Percentiles rank a stretch among this genome's conserved stretches.
Conservation (phyloP, 2,329 filamentous ascomycete species). For the Neurospora crassa region DNA sequence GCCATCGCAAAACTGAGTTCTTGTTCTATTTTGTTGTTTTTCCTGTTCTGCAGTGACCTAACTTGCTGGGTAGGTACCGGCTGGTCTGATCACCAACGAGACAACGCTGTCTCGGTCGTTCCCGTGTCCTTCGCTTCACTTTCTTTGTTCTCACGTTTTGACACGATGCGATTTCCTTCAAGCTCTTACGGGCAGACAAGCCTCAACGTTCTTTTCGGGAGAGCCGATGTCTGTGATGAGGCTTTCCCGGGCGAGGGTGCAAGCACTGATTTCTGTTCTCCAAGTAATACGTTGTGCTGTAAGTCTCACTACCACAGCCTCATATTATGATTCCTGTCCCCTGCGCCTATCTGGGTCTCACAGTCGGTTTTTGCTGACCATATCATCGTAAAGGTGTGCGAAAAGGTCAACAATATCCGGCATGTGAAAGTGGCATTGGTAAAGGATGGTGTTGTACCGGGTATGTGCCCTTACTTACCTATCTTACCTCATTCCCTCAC, state of each 20-base stretch:
- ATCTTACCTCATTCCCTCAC: neutral
- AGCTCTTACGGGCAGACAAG: neutral
- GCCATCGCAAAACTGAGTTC: neutral
- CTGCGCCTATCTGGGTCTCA: neutral
- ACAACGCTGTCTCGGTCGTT: neutral
- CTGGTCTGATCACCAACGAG: neutral
- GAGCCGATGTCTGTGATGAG: neutral
- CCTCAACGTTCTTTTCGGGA: neutral
- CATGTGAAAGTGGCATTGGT: constrained; percentile 4
- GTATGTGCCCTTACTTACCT: neutral
- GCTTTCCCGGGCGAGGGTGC: neutral
- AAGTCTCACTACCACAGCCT: neutral
- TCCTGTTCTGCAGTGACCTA: neutral
- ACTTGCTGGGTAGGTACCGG: neutral
- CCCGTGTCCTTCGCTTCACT: neutral
- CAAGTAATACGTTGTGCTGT: neutral
- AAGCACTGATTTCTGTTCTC: neutral
- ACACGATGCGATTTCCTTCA: neutral
- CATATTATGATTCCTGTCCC: neutral
- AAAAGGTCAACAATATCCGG: constrained; percentile 4
- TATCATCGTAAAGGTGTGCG: neutral
- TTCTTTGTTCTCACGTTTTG: neutral
- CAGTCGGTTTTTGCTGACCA: neutral
- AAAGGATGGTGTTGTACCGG: constrained; percentile 7
- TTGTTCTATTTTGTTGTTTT: neutral